Conservation (phyloP, 2,329 filamentous ascomycete species). For the Colletotrichum navitas region DNA sequence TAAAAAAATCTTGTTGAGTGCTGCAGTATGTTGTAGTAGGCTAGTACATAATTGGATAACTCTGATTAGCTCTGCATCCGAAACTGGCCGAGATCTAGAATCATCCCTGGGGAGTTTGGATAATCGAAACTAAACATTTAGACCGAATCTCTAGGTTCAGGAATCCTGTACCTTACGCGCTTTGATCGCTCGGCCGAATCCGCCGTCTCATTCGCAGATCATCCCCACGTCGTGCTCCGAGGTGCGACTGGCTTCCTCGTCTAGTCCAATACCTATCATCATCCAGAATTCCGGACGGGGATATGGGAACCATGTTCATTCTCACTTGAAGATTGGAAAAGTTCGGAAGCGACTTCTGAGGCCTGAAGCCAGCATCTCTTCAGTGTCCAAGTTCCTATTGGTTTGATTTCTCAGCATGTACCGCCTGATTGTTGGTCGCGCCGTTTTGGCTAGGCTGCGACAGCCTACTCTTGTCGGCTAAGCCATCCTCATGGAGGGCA, state of each 20-base stretch:
- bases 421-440: constrained; percentile 21
- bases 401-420: not conserved
- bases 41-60: constrained; percentile 16
- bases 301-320: constrained; percentile 29
- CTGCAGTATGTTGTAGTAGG: constrained; percentile 1
- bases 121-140: constrained; percentile 36
- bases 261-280: not conserved
- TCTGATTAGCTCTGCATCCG: constrained; percentile 5
- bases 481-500: constrained; percentile 3
- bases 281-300: constrained; percentile 16
- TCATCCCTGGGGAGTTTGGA: constrained; percentile 22
- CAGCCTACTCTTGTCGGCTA: not conserved
- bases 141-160: constrained; percentile 3
- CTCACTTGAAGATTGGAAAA: not conserved
- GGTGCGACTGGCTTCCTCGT: constrained; percentile 32
- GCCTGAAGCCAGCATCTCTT: not conserved
- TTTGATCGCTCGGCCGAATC: constrained; percentile 31
- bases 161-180: constrained; percentile 1
- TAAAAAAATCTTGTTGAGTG: not conserved
- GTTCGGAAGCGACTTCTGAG: not conserved
- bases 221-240: not conserved
- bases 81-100: constrained; percentile 10
- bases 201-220: constrained; percentile 27
- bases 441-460: not conserved
- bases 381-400: not conserved